Base-by-base conservation (phyloP, 78 protist genomes). In the Tieghemostelium lacteum region DNA sequence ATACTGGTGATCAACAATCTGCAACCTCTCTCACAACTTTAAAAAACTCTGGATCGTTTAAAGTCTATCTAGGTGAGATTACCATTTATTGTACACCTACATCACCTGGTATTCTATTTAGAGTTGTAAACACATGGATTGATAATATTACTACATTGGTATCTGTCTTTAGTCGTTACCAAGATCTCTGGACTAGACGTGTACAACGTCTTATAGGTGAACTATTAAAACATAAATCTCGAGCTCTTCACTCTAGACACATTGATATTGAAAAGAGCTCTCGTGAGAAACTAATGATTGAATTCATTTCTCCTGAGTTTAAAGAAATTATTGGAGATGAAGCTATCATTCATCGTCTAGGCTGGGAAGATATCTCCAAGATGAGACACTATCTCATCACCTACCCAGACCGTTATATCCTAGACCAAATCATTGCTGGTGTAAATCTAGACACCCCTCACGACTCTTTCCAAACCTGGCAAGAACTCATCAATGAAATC, bases 301-400 rank as follows among this genome's bases (percentile, higher is more conserved):
- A 70, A 20, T 83, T 83, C 61, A 69, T 83, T 36, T 73, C 91
- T 31, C 91, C 91, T 0, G 91, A 83, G n/a, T 83, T 83, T 36
- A 83, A 83, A 58, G 91, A 83, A 42, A 69, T 83, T n/a, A 83
- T 83, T 58, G 91, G 91, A 33, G 91, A 83, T 33, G 91, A 83
- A 60, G 91, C 91, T 2, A 39, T 83, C 2, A 83, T 83, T 26
- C 91, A 83, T 60, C 63, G 91, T n/a, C 36, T 36, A 14, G 91
- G 91, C 29, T 83, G 91, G 91, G 65, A 70, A 12, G 91, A 69
- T 52, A 83, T 83, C 4, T 69, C 80, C 7, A 49, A 37, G 26
- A 22, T 83, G 70, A n/a, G 91, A 34, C 80, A 83, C 29, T 83
- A 63, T 31, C 19, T 83, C 62, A 52, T 19, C 16, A 52, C 19